These are phyloP conservation scores for Naganishia kalamii DNA, from an alignment of 768 basidiomycete species.

Conservation along the genomic window DNA sequence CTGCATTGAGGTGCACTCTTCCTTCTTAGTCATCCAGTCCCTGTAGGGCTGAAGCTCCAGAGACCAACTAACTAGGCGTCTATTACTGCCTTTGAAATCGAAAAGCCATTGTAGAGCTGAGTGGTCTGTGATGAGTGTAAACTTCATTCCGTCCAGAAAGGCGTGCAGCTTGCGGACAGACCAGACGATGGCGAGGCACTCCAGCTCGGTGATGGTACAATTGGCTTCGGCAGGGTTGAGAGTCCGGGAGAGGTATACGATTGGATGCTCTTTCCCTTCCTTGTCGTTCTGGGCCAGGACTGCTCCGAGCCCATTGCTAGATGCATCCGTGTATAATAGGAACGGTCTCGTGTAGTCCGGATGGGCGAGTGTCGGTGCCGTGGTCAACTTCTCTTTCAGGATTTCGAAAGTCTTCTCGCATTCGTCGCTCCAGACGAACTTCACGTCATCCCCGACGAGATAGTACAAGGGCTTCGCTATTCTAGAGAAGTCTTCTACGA, in stretches of 20 bases:
- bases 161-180: constrained; percentile 13
- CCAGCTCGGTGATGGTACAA: no score
- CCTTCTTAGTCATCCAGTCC: no score
- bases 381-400: constrained; percentile 6
- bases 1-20: no score
- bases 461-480: constrained; percentile 19
- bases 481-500: no score
- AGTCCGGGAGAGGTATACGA: no score
- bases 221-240: no score
- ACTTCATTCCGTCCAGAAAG: neutral
- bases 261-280: constrained; percentile 11
- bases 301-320: no score
- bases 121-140: neutral
- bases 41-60: no score
- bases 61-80: no score
- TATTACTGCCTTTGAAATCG: no score
- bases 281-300: constrained; percentile 15
- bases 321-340: neutral
- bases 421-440: constrained; percentile 9
- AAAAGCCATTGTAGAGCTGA: no score
- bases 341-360: constrained; percentile 15
- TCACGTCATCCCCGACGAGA: constrained; percentile 15
- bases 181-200: constrained; percentile 25
- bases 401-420: constrained; percentile 15
- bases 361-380: constrained; percentile 9